Conservation (phyloP, 1,284 basidiomycete genomes). For the Papiliotrema nemorosa region DNA sequence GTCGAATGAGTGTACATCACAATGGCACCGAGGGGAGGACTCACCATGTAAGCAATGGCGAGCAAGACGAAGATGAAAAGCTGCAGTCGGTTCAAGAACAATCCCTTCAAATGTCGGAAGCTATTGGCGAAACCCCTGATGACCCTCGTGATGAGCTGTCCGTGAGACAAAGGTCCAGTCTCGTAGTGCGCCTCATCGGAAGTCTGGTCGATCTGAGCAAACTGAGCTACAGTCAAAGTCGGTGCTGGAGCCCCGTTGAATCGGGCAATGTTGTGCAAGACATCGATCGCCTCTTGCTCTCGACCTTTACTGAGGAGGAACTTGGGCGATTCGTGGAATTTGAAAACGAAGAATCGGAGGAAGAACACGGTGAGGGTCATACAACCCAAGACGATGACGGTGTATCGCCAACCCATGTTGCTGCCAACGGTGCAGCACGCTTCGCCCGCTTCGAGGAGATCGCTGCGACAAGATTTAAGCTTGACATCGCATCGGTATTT, state of each 20-base stretch:
- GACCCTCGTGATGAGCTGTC: not conserved
- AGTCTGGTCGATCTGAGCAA: constrained; percentile 38
- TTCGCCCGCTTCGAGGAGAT: constrained; percentile 50
- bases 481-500: constrained; percentile 27
- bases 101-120: constrained; percentile 40
- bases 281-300: constrained; percentile 66
- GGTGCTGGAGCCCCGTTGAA: constrained; percentile 57
- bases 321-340: constrained; percentile 71
- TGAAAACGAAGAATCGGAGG: constrained; percentile 68
- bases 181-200: constrained; percentile 4
- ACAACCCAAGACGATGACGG: constrained; percentile 56
- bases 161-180: not conserved
- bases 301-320: constrained; percentile 68
- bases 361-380: constrained; percentile 52
- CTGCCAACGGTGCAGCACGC: constrained; percentile 50
- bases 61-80: constrained; percentile 43
- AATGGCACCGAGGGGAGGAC: not conserved
- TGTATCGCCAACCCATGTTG: constrained; percentile 62
- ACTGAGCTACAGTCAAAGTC: constrained; percentile 45
- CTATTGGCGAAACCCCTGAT: constrained; percentile 17
- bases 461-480: constrained; percentile 42
- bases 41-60: constrained; percentile 37
- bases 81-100: constrained; percentile 44
- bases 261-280: constrained; percentile 64
- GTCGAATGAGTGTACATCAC: not conserved